A percentile compares a stretch with the other conserved stretches of the same genome.
Evolutionary conservation across 1,284 basidiomycete species (phyloP).

Genomic region (Butyriboletus appendiculatus): DNA sequence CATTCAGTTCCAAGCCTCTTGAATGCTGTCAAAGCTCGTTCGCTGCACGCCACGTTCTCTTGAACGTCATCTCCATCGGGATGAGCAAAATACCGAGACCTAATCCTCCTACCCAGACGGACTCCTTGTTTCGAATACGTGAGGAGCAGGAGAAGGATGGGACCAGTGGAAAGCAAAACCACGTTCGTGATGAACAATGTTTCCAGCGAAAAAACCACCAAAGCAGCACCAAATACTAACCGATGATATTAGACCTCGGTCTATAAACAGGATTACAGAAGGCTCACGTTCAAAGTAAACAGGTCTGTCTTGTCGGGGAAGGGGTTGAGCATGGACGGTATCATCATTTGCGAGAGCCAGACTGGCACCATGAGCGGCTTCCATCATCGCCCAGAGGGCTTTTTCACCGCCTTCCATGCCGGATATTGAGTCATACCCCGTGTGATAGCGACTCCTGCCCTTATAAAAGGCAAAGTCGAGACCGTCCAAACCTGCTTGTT

Average conservation of each 20-base stretch:
- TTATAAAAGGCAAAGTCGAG: constrained; percentile 76
- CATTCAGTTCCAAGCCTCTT: constrained; percentile 27
- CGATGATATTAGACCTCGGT: neutral
- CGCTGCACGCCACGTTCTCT: constrained; percentile 10
- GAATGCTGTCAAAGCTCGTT: constrained; percentile 9
- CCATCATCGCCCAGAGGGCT: constrained; percentile 77
- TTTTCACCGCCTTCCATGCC: constrained; percentile 51
- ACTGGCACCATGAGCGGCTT: constrained; percentile 56
- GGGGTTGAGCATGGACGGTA: constrained; percentile 15
- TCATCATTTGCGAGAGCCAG: constrained; percentile 50
- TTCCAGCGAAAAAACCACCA: constrained; percentile 56
- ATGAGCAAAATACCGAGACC: constrained; percentile 18
- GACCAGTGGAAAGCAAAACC: constrained; percentile 59
- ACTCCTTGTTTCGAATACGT: constrained; percentile 36
- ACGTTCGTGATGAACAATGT: constrained; percentile 58
- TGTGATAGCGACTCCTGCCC: constrained; percentile 70
- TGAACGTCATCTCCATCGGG: constrained; percentile 6
- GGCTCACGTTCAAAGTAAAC: constrained; percentile 76
- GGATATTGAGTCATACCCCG: constrained; percentile 61
- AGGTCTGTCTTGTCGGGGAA: constrained; percentile 31
- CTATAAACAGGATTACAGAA: neutral
- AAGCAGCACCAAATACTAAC: constrained; percentile 58
- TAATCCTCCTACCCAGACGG: constrained; percentile 13
- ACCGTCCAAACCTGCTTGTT: constrained; percentile 53
- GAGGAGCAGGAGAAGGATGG: constrained; percentile 52